Conservation (phyloP, 306 rosid genomes). For the Vigna trinervia region DNA sequence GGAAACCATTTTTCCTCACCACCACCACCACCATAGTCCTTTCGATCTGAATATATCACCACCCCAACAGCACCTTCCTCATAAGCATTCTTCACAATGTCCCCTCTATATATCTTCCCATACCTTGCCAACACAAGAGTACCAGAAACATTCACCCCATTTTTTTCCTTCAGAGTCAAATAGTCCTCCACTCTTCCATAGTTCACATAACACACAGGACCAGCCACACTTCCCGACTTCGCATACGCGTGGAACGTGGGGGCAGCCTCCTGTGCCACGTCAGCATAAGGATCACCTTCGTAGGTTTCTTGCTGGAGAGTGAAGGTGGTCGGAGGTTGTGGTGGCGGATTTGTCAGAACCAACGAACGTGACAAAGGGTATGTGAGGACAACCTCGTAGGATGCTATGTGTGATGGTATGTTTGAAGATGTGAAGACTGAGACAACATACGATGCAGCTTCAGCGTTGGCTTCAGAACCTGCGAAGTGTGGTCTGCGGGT, state of each 20-base stretch:
- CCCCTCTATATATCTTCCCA: slow-evolving; percentile 71
- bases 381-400: slow-evolving; percentile 57
- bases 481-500: slow-evolving; percentile 71
- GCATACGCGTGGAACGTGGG: slow-evolving; percentile 80
- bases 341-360: slow-evolving; percentile 47
- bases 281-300: slow-evolving; percentile 63
- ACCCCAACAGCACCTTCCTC: slow-evolving; percentile 69
- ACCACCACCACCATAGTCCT: slow-evolving; percentile 68
- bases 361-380: slow-evolving; percentile 65
- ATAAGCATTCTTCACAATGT: slow-evolving; percentile 60
- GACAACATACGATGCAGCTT: slow-evolving; percentile 64
- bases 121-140: slow-evolving; percentile 59
- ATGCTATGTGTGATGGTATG: slow-evolving; percentile 54
- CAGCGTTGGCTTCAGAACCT: slow-evolving; percentile 67
- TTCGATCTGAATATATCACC: slow-evolving; percentile 65
- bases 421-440: slow-evolving; percentile 52
- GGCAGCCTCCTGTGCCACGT: slow-evolving; percentile 51
- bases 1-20: slow-evolving; percentile 64
- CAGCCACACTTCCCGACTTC: slow-evolving; percentile 61
- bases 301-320: slow-evolving; percentile 53
- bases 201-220: slow-evolving; percentile 61
- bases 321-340: slow-evolving; percentile 48
- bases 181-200: slow-evolving; percentile 71
- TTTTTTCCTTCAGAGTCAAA: slow-evolving; percentile 47
- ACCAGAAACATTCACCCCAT: slow-evolving; percentile 59